Evolutionary conservation across 495 filamentous ascomycete species (phyloP).

Genomic region (Margaritispora aquatica): DNA sequence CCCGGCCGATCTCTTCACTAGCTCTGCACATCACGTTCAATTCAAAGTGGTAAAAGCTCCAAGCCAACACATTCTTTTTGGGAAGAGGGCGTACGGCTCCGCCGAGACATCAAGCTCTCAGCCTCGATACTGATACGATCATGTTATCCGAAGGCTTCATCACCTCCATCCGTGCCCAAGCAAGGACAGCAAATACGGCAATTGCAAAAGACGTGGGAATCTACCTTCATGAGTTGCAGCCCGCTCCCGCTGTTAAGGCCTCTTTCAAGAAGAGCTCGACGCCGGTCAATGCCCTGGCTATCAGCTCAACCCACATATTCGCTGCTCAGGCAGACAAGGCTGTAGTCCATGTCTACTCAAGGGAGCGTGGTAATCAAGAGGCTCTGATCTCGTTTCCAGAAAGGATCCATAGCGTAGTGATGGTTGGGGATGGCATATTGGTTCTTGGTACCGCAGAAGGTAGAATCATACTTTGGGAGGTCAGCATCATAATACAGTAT

Average conservation of each 20-base stretch:
- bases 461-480: constrained; percentile 89
- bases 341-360: constrained; percentile 83
- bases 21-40: background rate
- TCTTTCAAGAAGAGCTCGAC: constrained; percentile 92
- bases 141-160: constrained; percentile 76
- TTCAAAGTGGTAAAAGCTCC: background rate
- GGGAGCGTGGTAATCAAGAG: constrained; percentile 79
- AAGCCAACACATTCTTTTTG: background rate
- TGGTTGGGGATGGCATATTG: constrained; percentile 59
- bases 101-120: background rate
- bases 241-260: constrained; percentile 59
- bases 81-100: background rate
- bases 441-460: constrained; percentile 83
- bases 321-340: constrained; percentile 87
- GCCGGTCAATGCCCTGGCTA: constrained; percentile 67
- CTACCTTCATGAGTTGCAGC: constrained; percentile 77
- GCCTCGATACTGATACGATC: background rate
- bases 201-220: constrained; percentile 74
- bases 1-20: background rate
- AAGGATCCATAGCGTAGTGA: constrained; percentile 66
- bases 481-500: constrained; percentile 32
- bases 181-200: constrained; percentile 56
- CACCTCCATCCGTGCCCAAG: constrained; percentile 60
- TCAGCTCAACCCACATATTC: constrained; percentile 80
- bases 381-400: constrained; percentile 80